Evolutionary conservation across 805 yeast genomes (phyloP), one percentile per base, ranked within the genome.

Genomic region (Candida chauliodis): DNA sequence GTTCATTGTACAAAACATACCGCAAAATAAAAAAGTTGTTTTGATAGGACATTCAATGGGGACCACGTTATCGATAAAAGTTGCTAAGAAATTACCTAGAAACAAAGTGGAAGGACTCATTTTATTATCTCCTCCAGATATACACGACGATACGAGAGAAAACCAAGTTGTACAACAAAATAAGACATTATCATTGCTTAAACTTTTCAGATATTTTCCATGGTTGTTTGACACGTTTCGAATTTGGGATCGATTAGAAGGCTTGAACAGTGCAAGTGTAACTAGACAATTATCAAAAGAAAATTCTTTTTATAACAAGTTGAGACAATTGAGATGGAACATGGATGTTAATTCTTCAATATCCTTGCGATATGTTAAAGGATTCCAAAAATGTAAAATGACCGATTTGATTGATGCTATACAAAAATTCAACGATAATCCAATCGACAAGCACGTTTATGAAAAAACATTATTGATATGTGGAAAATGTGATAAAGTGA

Each of bases 41-140:
- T 49, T 82, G 18, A 56, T 82, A 5, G 90, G 88, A 13, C 93
- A 83, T 59, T 82, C 90, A 2, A 79, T 81, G 79, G 95, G 91
- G 4, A 71, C 85, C 5, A 76, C 71, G 41, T 52, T 83, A 20
- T 59, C 75, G 2, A 58, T 75, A 8, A 76, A 75, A 42, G 56
- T 76, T 18, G 71, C 66, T 3, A 51, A 55, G 23, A 50, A 48
- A 40, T 54, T 75, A 5, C 68, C 69, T 1, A 34, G 41, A 10
- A 47, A 50, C 17, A 65, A 55, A 31, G 73, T 75, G 0, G 79
- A 74, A 46, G 70, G 79, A 0, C 42, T 76, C 29, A 58, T 73
- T 4, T 55, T 78, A 19, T 49, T 78, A 33, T 62, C 80, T 1
- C 78, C 81, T 2, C 83, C 85, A 7, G 41, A 49, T 8, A 44